phyloP scores from a whole-genome alignment of 1,284 basidiomycete species.

The Exobasidium rhododendri region DNA sequence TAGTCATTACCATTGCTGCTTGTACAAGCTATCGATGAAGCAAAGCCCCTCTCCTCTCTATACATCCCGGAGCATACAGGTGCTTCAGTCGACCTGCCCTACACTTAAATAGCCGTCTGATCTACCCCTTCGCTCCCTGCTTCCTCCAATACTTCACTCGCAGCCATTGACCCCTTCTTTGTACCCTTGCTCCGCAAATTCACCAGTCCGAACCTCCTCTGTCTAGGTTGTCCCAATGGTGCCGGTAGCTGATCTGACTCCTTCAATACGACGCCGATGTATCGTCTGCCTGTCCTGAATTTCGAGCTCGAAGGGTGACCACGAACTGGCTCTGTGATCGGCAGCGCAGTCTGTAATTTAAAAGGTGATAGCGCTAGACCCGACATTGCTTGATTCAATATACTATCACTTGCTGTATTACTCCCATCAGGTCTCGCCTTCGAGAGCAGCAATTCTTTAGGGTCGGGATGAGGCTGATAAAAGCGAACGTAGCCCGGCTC shows the following conservation, averaged over 20 bases:
- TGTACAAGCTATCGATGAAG: too few species aligned
- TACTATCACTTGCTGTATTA: not conserved
- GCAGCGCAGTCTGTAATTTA: not conserved
- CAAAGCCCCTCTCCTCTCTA: too few species aligned
- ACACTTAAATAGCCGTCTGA: too few species aligned
- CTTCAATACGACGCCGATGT: conserved; percentile 44
- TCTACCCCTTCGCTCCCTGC: too few species aligned
- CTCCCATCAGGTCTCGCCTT: too few species aligned
- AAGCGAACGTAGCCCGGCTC: conserved; percentile 51
- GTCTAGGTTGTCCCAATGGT: conserved; percentile 8
- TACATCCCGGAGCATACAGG: too few species aligned
- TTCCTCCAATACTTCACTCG: not conserved
- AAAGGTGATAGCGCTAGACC: conserved; percentile 7
- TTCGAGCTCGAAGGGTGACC: conserved; percentile 45
- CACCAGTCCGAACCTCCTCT: conserved; percentile 12
- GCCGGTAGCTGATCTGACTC: not conserved
- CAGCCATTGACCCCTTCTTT: not conserved
- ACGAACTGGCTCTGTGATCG: conserved; percentile 22
- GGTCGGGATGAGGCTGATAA: conserved; percentile 33
- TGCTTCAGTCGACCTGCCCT: too few species aligned
- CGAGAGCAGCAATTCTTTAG: conserved; percentile 1
- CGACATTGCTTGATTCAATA: not conserved
- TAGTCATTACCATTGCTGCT: too few species aligned
- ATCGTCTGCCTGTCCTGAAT: conserved; percentile 32
- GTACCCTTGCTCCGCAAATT: not conserved